Evolutionary conservation across 306 rosid species (phyloP).

Genomic region (Inga oerstediana): DNA sequence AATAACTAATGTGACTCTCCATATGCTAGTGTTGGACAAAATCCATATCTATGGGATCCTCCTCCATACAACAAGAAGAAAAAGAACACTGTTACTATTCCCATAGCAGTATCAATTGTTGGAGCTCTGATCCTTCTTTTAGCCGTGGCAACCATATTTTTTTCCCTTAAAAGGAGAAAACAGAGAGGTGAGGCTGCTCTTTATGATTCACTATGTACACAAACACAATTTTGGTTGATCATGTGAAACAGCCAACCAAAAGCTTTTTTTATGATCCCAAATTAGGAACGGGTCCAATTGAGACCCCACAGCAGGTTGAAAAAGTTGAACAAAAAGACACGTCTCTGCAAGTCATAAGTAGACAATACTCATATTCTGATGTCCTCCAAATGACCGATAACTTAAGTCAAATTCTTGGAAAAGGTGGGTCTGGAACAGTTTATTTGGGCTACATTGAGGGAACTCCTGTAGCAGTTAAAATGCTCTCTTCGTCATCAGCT

Average conservation of each 20-base stretch:
- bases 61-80: constrained; percentile 26
- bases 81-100: constrained; percentile 21
- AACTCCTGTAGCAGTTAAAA: neutral
- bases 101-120: constrained; percentile 38
- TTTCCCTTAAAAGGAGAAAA: constrained; percentile 32
- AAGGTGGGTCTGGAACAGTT: neutral
- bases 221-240: neutral
- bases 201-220: neutral
- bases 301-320: neutral
- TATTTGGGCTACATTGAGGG: neutral
- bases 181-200: constrained; percentile 8
- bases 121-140: constrained; percentile 37
- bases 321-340: neutral
- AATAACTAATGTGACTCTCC: neutral
- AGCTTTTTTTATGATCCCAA: neutral
- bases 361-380: neutral
- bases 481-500: neutral
- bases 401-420: neutral
- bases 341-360: neutral
- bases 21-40: constrained; percentile 41
- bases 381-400: neutral
- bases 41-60: constrained; percentile 40
- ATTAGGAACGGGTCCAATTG: neutral
- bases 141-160: constrained; percentile 13
- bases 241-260: neutral